A percentile compares a stretch with the other conserved stretches of the same genome.
These are phyloP conservation scores for Niveomyces coronatus DNA, from an alignment of 2,329 filamentous ascomycete genomes.

Conservation along the genomic window DNA sequence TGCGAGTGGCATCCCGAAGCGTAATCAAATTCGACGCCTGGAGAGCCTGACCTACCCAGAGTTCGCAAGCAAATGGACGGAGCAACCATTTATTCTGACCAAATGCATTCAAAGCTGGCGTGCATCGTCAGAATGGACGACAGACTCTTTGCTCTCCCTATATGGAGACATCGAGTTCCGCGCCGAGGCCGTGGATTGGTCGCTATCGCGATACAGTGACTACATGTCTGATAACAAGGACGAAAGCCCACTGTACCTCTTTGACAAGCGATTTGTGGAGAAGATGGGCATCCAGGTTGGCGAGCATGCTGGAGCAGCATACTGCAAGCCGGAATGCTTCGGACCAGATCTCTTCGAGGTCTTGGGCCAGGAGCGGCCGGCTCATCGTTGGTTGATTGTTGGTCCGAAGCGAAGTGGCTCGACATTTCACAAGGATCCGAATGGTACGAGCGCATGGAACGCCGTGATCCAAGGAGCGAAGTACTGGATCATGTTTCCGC, in stretches of 20 bases:
- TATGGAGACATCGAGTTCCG: slow-evolving; percentile 64
- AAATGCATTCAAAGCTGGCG: slow-evolving; percentile 75
- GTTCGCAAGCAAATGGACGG: slow-evolving; percentile 66
- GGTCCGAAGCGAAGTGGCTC: slow-evolving; percentile 80
- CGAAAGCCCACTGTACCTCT: slow-evolving; percentile 86
- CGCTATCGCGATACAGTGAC: slow-evolving; percentile 63
- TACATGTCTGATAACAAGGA: slow-evolving; percentile 76
- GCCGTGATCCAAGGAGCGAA: slow-evolving; percentile 82
- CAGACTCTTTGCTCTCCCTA: slow-evolving; percentile 51
- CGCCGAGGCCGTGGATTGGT: slow-evolving; percentile 91
- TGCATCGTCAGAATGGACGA: slow-evolving; percentile 62
- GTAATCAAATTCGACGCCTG: slow-evolving; percentile 65
- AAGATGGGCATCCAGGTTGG: slow-evolving; percentile 70
- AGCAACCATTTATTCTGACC: slow-evolving; percentile 79
- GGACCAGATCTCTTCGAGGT: slow-evolving; percentile 77
- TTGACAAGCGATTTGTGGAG: slow-evolving; percentile 75
- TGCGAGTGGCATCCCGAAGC: slow-evolving; percentile 56
- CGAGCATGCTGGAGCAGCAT: slow-evolving; percentile 38
- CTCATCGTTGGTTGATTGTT: slow-evolving; percentile 86
- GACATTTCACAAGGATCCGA: slow-evolving; percentile 84
- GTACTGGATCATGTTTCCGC: slow-evolving; percentile 98
- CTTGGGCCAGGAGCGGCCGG: slow-evolving; percentile 67
- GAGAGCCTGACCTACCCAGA: slow-evolving; percentile 58
- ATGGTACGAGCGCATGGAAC: slow-evolving; percentile 79
- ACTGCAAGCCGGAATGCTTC: slow-evolving; percentile 77